These are phyloP conservation scores for Crithidia brevicula DNA, from an alignment of 208 protist species.

Conservation along the genomic window DNA sequence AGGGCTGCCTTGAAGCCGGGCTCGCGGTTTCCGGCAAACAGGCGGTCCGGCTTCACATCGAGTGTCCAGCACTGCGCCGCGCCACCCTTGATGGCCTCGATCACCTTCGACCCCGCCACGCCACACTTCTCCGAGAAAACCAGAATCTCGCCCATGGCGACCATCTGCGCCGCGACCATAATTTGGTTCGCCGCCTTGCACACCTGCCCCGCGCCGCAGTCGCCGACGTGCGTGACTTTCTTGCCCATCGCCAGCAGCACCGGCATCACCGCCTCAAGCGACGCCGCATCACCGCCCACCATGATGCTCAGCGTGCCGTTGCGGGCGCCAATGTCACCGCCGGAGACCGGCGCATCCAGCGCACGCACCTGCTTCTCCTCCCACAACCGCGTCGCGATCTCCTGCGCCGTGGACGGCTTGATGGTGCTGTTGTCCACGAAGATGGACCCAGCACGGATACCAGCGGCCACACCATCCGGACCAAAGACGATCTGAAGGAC, in stretches of 20 bases:
- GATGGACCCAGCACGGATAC: conserved; percentile 71
- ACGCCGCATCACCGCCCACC: conserved; percentile 91
- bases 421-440: conserved; percentile 97
- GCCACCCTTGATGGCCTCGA: conserved; percentile 89
- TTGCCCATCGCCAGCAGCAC: conserved; percentile 87
- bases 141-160: conserved; percentile 94
- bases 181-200: conserved; percentile 97
- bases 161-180: conserved; percentile 94
- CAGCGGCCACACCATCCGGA: conserved; percentile 73
- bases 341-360: conserved; percentile 96
- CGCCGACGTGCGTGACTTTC: conserved; percentile 88
- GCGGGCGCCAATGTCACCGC: conserved; percentile 93
- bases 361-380: conserved; percentile 70
- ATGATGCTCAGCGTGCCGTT: conserved; percentile 95
- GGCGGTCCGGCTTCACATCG: conserved; percentile 90
- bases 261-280: conserved; percentile 68
- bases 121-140: conserved; percentile 93
- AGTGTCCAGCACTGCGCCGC: conserved; percentile 95
- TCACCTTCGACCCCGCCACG: conserved; percentile 80
- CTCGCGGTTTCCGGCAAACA: conserved; percentile 93
- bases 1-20: conserved; percentile 96
- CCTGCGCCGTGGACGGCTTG: conserved; percentile 89
- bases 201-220: conserved; percentile 92
- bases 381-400: conserved; percentile 86
- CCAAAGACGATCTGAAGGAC: conserved; percentile 91